These are phyloP conservation scores for Gnomoniopsis sp. DNA, from an alignment of 2,329 filamentous ascomycete species.

Conservation along the genomic window DNA sequence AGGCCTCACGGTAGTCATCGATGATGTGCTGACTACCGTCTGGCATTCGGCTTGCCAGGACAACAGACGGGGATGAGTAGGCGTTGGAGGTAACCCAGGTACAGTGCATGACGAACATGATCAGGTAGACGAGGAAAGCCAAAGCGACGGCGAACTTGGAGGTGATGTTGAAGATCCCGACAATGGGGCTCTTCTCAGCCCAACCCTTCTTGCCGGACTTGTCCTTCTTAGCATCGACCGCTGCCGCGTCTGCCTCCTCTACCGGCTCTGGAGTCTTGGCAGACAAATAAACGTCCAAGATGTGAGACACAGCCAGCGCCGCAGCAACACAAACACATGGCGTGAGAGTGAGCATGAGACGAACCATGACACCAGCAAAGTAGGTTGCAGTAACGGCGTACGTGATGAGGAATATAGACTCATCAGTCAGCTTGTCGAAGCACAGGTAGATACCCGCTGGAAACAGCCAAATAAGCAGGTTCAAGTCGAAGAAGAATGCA, in stretches of 20 bases:
- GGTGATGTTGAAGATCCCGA: constrained; percentile 78
- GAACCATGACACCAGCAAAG: constrained; percentile 99
- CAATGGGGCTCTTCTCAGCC: constrained; percentile 65
- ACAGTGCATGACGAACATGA: constrained; percentile 95
- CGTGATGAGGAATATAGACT: constrained; percentile 97
- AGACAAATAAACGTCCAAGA: constrained; percentile 82
- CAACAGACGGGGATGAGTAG: constrained; percentile 96
- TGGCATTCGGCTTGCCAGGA: constrained; percentile 85
- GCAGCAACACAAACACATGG: constrained; percentile 94
- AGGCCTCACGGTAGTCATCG: constrained; percentile 97
- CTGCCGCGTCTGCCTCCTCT: constrained; percentile 40
- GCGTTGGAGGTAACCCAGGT: constrained; percentile 99
- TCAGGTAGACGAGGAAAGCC: constrained; percentile 72
- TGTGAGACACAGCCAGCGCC: constrained; percentile 80
- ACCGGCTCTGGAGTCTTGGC: constrained; percentile 58
- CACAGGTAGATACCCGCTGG: constrained; percentile 97
- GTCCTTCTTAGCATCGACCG: constrained; percentile 55
- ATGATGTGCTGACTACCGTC: constrained; percentile 98
- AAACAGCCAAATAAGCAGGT: constrained; percentile 98
- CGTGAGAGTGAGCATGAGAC: constrained; percentile 95
- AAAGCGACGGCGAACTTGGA: constrained; percentile 78
- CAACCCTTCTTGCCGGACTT: constrained; percentile 51
- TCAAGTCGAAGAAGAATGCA: constrained; percentile 98
- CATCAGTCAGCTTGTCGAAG: constrained; percentile 89
- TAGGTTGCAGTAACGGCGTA: constrained; percentile 97